These are phyloP conservation scores for Xylaria telfairii DNA, from an alignment of 495 filamentous ascomycete species.

Conservation along the genomic window DNA sequence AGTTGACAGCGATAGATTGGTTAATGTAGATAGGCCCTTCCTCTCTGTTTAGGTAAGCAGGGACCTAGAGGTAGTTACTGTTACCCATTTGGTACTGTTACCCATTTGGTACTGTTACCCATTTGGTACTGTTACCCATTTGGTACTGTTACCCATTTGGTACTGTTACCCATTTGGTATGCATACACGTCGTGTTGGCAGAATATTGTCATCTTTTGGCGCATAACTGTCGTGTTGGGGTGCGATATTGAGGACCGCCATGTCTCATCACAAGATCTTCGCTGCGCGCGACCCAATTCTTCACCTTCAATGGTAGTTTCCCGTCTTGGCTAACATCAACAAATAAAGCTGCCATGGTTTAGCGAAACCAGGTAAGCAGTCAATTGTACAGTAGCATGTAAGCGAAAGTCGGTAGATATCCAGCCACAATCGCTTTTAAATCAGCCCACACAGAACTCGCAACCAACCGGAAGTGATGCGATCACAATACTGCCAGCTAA, in stretches of 20 bases:
- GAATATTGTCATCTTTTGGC: background rate
- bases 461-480: constrained; percentile 8
- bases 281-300: background rate
- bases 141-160: too few species aligned
- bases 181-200: background rate
- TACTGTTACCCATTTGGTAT: too few species aligned
- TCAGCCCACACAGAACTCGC: constrained; percentile 1
- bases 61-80: too few species aligned
- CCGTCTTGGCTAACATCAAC: background rate
- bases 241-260: background rate
- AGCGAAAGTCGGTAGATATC: background rate
- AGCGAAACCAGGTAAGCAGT: background rate
- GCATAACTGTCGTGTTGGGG: background rate
- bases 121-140: too few species aligned
- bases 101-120: background rate
- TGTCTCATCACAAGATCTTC: background rate
- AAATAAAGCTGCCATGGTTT: background rate
- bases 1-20: too few species aligned
- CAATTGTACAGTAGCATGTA: background rate
- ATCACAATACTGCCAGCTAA: background rate
- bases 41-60: background rate
- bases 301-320: background rate
- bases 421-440: background rate
- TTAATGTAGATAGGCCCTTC: background rate
- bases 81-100: background rate